Evolutionary conservation across 345 rosid genomes (phyloP), one percentile per base, ranked within the genome.

Genomic region (Sonneratia caseolaris): DNA sequence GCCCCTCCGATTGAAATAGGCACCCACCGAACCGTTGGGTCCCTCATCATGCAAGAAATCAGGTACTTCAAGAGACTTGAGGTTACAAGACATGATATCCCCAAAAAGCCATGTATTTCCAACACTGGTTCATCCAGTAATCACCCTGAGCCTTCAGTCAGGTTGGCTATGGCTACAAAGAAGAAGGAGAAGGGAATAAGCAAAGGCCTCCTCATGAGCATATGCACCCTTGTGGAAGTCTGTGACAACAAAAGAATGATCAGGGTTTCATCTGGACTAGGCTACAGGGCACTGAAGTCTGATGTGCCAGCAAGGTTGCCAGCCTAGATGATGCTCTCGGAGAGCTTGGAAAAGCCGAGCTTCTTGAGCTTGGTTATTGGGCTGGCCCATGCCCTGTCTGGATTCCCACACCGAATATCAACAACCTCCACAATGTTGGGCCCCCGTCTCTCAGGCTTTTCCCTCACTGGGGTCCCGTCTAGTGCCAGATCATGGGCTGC

Each of bases 311-410:
- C 72, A 77, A 82, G 79, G 61, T 68, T 79, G 81, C 84, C 78
- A 70, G 78, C 76, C 78, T 89, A 95, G 81, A 79, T 56, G 72
- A 85, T 77, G 79, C 90, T 90, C 72, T 92, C 89, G 0, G 87
- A 85, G 70, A 95, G 92, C 82, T 90, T 95, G 37, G 99, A 92
- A 87, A 92, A 95, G 68, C 97, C 87, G 69, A 92, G 97, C 83
- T 95, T 95, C 86, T 84, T 95, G 79, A 95, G 92, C 73, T 76
- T 89, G 16, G 95, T 84, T 73, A 90, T 75, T 10, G 97, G 96
- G 74, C 76, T 82, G 48, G 90, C 80, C 99, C 99, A 88, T 65
- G 90, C 87, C 84, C 84, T 85, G 73, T 90, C 89, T 7, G 88
- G 85, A 74, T 82, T 84, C 53, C 99, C 91, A 38, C 99, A 95